Base-by-base conservation (phyloP, 108 stramenopile species). In the Seminavis robusta region DNA sequence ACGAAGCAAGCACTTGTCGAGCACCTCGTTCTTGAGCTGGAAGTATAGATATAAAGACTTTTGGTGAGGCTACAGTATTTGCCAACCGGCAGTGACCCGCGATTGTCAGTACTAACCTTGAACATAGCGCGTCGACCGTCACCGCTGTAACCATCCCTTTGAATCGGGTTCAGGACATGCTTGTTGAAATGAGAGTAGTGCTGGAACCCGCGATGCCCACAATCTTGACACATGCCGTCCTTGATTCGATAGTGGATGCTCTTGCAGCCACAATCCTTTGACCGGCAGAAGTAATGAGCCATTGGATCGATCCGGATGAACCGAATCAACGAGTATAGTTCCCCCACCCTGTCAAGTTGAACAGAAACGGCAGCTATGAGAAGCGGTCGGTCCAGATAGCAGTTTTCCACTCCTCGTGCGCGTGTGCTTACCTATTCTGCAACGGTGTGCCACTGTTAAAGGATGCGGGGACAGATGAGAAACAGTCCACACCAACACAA, bases 391-490 rank as follows among this genome's bases (percentile, higher is more conserved):
- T n/a, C n/a, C n/a, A n/a, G n/a, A n/a, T n/a, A n/a, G n/a, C n/a
- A n/a, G n/a, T n/a, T n/a, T n/a, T n/a, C n/a, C n/a, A n/a, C n/a
- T n/a, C n/a, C n/a, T n/a, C n/a, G n/a, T n/a, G n/a, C n/a, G n/a
- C n/a, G n/a, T n/a, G n/a, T n/a, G n/a, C n/a, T n/a, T n/a, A n/a
- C n/a, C n/a, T n/a, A n/a, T 99, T 99, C 74, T 99, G 99, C 24
- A 98, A 63, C 15, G 99, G 99, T 0, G 99, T 98, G 5, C 99
- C 99, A n/a, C n/a, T n/a, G n/a, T n/a, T n/a, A n/a, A n/a, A n/a
- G n/a, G n/a, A n/a, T n/a, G n/a, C n/a, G n/a, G n/a, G n/a, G n/a
- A n/a, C n/a, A n/a, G n/a, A n/a, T n/a, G n/a, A n/a, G n/a, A n/a
- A n/a, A n/a, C n/a, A n/a, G n/a, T n/a, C n/a, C n/a, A n/a, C n/a